Percentiles rank a stretch among this genome's conserved stretches.
phyloP scores from a whole-genome alignment of 306 rosid species.

The Gastrolobium villosum region DNA sequence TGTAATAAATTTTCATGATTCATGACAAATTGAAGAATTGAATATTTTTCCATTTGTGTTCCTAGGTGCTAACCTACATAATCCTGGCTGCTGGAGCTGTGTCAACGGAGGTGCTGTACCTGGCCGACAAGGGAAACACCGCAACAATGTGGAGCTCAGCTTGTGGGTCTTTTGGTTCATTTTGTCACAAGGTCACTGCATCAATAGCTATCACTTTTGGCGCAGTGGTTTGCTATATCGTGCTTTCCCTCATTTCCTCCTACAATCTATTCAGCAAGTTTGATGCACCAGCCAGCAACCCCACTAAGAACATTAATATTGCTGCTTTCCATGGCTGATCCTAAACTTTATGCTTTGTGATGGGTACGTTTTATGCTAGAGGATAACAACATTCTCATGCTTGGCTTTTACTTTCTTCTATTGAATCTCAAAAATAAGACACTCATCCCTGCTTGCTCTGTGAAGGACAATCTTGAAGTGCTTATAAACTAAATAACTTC shows the following conservation, averaged over 20 bases:
- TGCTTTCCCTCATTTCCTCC: slow-evolving; percentile 82
- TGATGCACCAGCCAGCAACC: slow-evolving; percentile 62
- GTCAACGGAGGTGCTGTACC: slow-evolving; percentile 68
- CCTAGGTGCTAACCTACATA: slow-evolving; percentile 73
- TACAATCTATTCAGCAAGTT: slow-evolving; percentile 86
- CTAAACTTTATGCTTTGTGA: slow-evolving; percentile 4
- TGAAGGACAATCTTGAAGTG: slow-evolving; percentile 10
- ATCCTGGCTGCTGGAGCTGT: slow-evolving; percentile 78
- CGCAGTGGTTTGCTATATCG: slow-evolving; percentile 60
- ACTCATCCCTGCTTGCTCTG: not conserved
- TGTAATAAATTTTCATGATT: no score
- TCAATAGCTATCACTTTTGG: slow-evolving; percentile 67
- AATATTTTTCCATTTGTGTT: not conserved
- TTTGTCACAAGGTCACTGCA: slow-evolving; percentile 74
- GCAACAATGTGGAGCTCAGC: slow-evolving; percentile 74
- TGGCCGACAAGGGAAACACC: slow-evolving; percentile 71
- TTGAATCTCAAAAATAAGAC: not conserved
- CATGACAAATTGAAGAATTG: not conserved
- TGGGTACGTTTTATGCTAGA: not conserved
- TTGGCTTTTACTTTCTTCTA: slow-evolving; percentile 5
- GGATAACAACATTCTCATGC: not conserved
- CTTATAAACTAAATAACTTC: not conserved
- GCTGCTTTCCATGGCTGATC: slow-evolving; percentile 56
- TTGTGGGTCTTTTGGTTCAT: slow-evolving; percentile 67
- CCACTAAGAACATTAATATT: slow-evolving; percentile 48